Evolutionary conservation across 257 asterid genomes (phyloP), one percentile per base, ranked within the genome.

Genomic region (Fraxinus anomala): DNA sequence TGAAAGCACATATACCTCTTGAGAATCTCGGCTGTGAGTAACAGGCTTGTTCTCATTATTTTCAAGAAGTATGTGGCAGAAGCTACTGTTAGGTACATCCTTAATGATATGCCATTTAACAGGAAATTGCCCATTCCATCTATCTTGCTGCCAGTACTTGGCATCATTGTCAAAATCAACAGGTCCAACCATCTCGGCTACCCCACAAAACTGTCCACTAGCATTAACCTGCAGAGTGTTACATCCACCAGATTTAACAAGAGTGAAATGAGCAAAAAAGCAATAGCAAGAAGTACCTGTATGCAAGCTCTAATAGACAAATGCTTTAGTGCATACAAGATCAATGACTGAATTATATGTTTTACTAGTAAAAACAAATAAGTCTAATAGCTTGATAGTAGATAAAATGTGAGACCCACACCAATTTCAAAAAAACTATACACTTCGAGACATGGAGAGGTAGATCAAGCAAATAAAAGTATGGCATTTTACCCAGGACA

Each of bases 81-180:
- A 91, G 87, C 91, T 93, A 83, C 93, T 91, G 86, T 96, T 96
- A 23, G 99, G 97, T 47, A 96, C 97, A 79, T 96, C 98, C 86
- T 96, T 96, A 54, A 96, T 89, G 65, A 96, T 80, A 80, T 89
- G 94, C 99, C 99, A 96, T 80, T 92, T 91, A 69, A 96, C 99
- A 65, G 97, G 98, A 84, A 96, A 96, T 86, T 91, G 97, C 67
- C 99, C 99, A 70, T 93, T 96, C 99, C 99, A 96, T 86, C 99
- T 89, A 81, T 96, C 98, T 86, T 93, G 98, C 91, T 92, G 97
- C 99, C 99, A 96, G 92, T 96, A 90, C 77, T 96, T 95, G 24
- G 99, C 98, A 85, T 91, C 91, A 67, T 89, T 91, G 79, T 96
- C 97, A 78, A 96, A 96, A 85, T 96, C 97, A 80, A 96, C 92